These are phyloP conservation scores for Tolypocladium ovalisporum DNA, from an alignment of 2,329 filamentous ascomycete species.

Conservation along the genomic window DNA sequence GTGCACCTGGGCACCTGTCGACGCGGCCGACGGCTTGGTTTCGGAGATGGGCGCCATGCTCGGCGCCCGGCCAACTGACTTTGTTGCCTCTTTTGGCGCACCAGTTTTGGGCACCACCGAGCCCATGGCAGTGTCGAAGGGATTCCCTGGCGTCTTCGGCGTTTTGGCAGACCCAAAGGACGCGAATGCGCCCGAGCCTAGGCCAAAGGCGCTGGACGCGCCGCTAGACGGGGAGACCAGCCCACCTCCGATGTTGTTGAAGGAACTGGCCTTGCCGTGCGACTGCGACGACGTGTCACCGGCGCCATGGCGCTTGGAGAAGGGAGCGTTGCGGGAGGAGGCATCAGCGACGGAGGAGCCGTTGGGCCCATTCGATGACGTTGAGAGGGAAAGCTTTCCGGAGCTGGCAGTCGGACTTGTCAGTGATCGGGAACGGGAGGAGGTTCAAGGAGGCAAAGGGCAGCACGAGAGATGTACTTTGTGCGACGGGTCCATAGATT, in stretches of 20 bases:
- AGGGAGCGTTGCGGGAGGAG: constrained; percentile 50
- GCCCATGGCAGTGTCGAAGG: constrained; percentile 64
- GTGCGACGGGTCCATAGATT: constrained; percentile 70
- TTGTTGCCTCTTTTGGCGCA: constrained; percentile 19
- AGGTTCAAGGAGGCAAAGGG: not conserved
- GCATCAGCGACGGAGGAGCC: constrained; percentile 40
- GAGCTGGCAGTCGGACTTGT: constrained; percentile 38
- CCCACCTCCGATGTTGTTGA: constrained; percentile 58
- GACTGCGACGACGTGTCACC: constrained; percentile 63
- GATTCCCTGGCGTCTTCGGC: constrained; percentile 72
- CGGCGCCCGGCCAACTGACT: constrained; percentile 16
- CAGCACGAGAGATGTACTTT: constrained; percentile 42
- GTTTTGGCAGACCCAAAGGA: constrained; percentile 77
- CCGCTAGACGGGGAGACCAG: constrained; percentile 35
- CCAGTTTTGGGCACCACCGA: constrained; percentile 21
- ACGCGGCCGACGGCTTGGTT: constrained; percentile 19
- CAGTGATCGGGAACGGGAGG: constrained; percentile 3
- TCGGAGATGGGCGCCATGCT: constrained; percentile 37
- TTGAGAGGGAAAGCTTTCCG: constrained; percentile 86
- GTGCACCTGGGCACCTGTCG: constrained; percentile 30
- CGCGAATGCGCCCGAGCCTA: constrained; percentile 91
- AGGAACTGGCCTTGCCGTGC: constrained; percentile 67
- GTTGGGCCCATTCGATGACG: constrained; percentile 46
- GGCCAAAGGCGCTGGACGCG: constrained; percentile 80
- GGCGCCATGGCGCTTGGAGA: constrained; percentile 66